Conservation (phyloP, 129 eudicot species). For the Centella asiatica region DNA sequence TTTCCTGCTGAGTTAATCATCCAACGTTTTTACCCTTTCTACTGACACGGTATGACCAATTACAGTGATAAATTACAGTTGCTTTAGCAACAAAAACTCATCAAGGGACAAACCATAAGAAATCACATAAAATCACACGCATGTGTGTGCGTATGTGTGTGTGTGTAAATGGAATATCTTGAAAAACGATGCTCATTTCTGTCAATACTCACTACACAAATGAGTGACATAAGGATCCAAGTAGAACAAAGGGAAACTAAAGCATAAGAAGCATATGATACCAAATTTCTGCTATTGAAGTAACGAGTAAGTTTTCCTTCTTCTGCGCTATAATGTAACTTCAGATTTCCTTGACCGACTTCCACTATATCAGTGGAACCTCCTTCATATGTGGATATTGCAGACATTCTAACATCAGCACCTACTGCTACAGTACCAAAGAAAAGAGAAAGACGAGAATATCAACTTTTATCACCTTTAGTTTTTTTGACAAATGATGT, state of each 20-base stretch:
- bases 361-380: slow-evolving; percentile 34
- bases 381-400: slow-evolving; percentile 34
- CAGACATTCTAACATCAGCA: slow-evolving; percentile 39
- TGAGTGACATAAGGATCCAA: neutral
- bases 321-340: slow-evolving; percentile 57
- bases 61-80: neutral
- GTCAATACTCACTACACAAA: neutral
- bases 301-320: slow-evolving; percentile 66
- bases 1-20: too few species aligned
- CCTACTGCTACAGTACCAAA: slow-evolving; percentile 27
- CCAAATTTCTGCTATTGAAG: slow-evolving; percentile 58
- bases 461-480: neutral
- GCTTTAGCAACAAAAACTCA: neutral
- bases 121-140: neutral
- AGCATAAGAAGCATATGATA: slow-evolving; percentile 16
- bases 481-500: too few species aligned
- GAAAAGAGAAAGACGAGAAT: neutral
- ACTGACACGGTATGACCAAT: too few species aligned
- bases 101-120: neutral
- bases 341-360: slow-evolving; percentile 81
- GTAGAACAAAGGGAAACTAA: neutral
- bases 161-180: neutral
- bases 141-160: too few species aligned
- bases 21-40: too few species aligned
- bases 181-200: neutral